Evolutionary conservation across 441 rosid species (phyloP).

Genomic region (Kokia cookei): DNA sequence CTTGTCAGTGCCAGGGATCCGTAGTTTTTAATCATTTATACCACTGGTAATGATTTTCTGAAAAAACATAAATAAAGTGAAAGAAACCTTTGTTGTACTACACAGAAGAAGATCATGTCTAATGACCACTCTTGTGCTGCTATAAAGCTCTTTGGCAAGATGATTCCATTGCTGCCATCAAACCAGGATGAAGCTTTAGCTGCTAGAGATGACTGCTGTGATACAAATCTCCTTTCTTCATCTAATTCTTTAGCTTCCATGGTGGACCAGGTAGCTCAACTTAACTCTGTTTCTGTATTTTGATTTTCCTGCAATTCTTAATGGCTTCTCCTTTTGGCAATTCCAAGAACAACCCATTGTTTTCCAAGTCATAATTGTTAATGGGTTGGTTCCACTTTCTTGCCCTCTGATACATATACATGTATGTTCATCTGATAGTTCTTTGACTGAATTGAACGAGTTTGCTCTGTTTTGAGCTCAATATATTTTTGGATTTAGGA

Average conservation of each 20-base stretch:
- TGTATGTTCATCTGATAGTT: not conserved
- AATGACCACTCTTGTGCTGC: conserved; percentile 25
- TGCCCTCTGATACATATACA: not conserved
- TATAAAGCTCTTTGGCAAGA: conserved; percentile 71
- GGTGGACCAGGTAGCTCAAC: conserved; percentile 23
- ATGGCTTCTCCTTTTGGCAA: not conserved
- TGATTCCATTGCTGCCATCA: conserved; percentile 29
- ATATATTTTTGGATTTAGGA: conserved; percentile 14
- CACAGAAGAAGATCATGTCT: conserved; percentile 21
- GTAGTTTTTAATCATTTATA: not conserved
- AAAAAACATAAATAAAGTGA: not conserved
- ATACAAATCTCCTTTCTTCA: conserved; percentile 2
- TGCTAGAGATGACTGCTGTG: not conserved
- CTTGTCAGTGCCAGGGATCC: not conserved
- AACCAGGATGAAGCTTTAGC: not conserved
- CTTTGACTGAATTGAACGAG: not conserved
- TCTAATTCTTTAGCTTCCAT: conserved; percentile 9
- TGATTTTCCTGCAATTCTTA: not conserved
- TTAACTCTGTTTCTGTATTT: not conserved
- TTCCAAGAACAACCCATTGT: not conserved
- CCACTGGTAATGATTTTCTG: not conserved
- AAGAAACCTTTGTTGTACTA: not conserved
- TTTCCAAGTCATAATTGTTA: not conserved
- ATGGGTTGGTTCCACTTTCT: not conserved
- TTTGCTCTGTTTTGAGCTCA: not conserved